These are phyloP conservation scores for Solanum virginianum DNA, from an alignment of 257 asterid genomes.

Conservation along the genomic window DNA sequence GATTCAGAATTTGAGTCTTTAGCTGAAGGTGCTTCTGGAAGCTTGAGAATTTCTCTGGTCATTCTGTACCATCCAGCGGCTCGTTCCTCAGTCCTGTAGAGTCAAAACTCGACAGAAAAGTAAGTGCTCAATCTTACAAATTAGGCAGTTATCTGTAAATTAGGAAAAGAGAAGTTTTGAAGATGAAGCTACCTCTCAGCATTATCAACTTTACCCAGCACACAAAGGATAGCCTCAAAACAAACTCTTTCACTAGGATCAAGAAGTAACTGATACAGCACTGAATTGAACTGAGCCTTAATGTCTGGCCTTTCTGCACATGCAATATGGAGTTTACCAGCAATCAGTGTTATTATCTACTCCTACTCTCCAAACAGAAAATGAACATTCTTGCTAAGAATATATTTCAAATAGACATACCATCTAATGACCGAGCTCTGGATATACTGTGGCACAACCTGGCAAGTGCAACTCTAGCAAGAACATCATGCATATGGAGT, in stretches of 20 bases:
- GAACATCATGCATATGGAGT: slow-evolving; percentile 97
- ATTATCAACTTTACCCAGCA: slow-evolving; percentile 79
- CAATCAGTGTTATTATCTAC: not conserved
- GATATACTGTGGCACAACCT: slow-evolving; percentile 82
- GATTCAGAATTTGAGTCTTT: slow-evolving; percentile 57
- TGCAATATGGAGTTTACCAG: not conserved
- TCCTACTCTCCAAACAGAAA: not conserved
- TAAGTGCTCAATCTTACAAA: not conserved
- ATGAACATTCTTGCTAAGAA: not conserved
- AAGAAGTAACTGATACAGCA: slow-evolving; percentile 89
- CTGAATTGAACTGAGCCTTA: slow-evolving; percentile 69
- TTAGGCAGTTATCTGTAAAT: not conserved
- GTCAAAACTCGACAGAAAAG: not conserved
- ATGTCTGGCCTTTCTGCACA: slow-evolving; percentile 80
- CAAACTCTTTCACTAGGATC: slow-evolving; percentile 99
- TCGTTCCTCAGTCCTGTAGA: slow-evolving; percentile 82
- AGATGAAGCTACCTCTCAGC: slow-evolving; percentile 60
- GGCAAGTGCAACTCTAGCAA: slow-evolving; percentile 97
- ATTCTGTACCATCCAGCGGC: slow-evolving; percentile 98
- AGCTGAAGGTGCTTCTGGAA: slow-evolving; percentile 79
- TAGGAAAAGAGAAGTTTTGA: not conserved
- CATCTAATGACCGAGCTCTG: slow-evolving; percentile 89
- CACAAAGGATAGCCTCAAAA: slow-evolving; percentile 94
- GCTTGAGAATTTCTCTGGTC: slow-evolving; percentile 83
- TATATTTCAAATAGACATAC: slow-evolving; percentile 28